Conservation (phyloP, 106 monocot species). For the Ottelia alismoides region DNA sequence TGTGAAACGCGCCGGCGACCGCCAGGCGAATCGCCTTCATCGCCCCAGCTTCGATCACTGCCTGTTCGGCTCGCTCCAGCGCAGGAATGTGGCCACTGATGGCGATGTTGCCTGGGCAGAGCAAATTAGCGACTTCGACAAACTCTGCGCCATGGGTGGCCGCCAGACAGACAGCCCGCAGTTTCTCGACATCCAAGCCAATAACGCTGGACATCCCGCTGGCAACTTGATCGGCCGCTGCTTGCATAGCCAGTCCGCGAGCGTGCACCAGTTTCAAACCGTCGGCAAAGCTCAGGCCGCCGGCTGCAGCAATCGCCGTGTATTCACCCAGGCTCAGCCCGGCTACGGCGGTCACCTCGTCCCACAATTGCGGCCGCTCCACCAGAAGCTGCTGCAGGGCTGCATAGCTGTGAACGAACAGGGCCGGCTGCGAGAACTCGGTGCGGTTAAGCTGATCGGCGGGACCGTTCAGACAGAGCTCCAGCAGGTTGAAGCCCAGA, state of each 20-base stretch:
- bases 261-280: neutral
- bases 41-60: too few species aligned
- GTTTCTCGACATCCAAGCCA: neutral
- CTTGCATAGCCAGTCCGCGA: neutral
- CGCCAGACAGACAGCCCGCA: neutral
- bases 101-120: neutral
- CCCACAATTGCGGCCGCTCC: too few species aligned
- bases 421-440: too few species aligned
- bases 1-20: neutral
- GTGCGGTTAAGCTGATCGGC: too few species aligned
- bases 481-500: too few species aligned
- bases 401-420: too few species aligned
- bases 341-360: neutral
- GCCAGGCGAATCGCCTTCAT: neutral
- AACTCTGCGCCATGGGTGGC: neutral
- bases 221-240: too few species aligned
- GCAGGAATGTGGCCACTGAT: neutral
- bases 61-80: neutral
- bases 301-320: neutral
- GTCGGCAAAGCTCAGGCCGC: neutral
- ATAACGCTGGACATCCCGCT: neutral
- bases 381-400: too few species aligned
- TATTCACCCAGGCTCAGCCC: neutral
- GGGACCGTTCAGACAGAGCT: too few species aligned
- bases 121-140: neutral